Percentiles rank a stretch among this genome's conserved stretches.
Evolutionary conservation across 2,329 filamentous ascomycete genomes (phyloP).

Genomic region (Colletotrichum falcatum): DNA sequence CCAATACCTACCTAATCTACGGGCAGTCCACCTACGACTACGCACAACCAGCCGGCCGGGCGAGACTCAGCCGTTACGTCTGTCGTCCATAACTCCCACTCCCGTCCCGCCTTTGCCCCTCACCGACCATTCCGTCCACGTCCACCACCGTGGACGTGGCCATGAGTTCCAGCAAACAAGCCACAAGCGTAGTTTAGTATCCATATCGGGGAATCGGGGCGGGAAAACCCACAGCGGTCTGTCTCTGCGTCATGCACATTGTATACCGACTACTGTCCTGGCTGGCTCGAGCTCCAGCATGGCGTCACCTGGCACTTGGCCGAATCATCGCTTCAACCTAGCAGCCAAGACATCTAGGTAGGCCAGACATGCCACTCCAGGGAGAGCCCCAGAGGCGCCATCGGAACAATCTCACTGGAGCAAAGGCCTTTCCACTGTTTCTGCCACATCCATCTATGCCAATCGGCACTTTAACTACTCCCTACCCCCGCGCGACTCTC

Average conservation of each 20-base stretch:
- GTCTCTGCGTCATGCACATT: slow-evolving; percentile 24
- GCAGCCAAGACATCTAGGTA: neutral
- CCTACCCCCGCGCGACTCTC: neutral
- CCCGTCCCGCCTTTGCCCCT: too few relatives aligned
- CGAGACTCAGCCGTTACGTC: neutral
- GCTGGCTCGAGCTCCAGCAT: slow-evolving; percentile 30
- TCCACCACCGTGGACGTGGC: neutral
- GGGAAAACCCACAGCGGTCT: slow-evolving; percentile 27
- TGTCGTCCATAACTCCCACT: neutral
- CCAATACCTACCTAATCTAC: neutral
- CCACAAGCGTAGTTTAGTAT: slow-evolving; percentile 19
- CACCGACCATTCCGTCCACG: neutral
- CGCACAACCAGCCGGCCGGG: neutral
- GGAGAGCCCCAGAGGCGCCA: neutral
- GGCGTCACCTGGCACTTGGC: slow-evolving; percentile 36
- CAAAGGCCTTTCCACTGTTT: slow-evolving; percentile 9
- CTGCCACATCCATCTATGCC: neutral
- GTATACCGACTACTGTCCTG: slow-evolving; percentile 18
- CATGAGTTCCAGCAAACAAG: slow-evolving; percentile 21
- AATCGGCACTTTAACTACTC: slow-evolving; percentile 12
- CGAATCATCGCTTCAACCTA: slow-evolving; percentile 20
- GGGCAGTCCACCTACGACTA: too few relatives aligned
- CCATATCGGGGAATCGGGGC: slow-evolving; percentile 10
- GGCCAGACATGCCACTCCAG: neutral
- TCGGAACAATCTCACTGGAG: slow-evolving; percentile 11